Base-by-base conservation (phyloP, 176 grass and related monocot species). In the Oryza officinalis region DNA sequence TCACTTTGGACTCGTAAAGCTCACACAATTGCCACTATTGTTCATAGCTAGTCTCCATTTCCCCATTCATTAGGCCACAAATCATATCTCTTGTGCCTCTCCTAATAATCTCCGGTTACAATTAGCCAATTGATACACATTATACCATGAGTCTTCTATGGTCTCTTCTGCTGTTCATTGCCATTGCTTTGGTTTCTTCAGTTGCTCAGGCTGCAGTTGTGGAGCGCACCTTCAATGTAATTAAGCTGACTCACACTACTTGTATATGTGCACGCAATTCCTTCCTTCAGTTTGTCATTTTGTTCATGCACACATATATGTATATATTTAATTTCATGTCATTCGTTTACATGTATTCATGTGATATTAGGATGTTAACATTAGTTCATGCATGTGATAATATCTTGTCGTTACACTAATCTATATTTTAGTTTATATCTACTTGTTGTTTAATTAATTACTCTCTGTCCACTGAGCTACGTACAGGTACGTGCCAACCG, bases 211-310 rank as follows among this genome's bases (percentile, higher is more conserved):
- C 65, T 63, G 74, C 65, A 4, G 40, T 71, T 17, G 65, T 78
- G 27, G 83, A 85, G 37, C 83, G 71, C 65, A 85, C 65, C 13
- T 78, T 85, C 74, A 85, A 85, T 47, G 83, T 85, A 84, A 69
- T 52, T 22, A 4, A 57, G 47, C 50, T 26, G 50, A 57, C 49
- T 17, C 17, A 6, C 49, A 5, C 17, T 20, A 54, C 17, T 54
- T 17, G 49, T 54, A 12, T 76, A 27, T 22, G 6, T 57, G 2
- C 82, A 30, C 28, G 63, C 28, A 27, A 1, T 40, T 68, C 1
- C 74, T 32, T 37, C n/a, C 22, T 49, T 32, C 4, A 49, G 4
- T 65, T 63, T 14, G 0, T 28, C 50, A 15, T 67, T 3, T 77
- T 45, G 4, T 45, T 23, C 61, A 65, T 13, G 11, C 11, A 15